Base-by-base conservation (phyloP, 176 grass and related monocot genomes). In the Otatea glauca region DNA sequence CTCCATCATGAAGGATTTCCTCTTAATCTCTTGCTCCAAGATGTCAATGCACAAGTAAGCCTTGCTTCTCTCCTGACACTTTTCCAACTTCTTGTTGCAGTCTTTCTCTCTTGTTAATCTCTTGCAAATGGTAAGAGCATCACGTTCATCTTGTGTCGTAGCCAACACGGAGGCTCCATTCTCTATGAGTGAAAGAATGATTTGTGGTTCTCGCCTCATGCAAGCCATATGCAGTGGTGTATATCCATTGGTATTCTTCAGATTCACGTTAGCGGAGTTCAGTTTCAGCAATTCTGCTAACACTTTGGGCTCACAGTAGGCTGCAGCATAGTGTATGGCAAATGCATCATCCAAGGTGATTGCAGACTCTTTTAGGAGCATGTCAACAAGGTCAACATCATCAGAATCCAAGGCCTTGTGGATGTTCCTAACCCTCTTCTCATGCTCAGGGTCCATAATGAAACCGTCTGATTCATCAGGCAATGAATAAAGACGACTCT, bases 21-120 rank as follows among this genome's bases (percentile, higher is more conserved):
- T 90, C 56, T 75, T 90, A 50, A 95, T 86, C 65, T 90, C 90
- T 60, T 78, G 88, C 72, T 95, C 83, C 62, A 95, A 53, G 29
- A 95, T 86, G 70, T 92, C 90, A 1, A 95, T 92, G 75, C 93
- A 95, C 81, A 95, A 14, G 83, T 89, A 86, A 68, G 89, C 83
- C 82, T 90, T 92, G 84, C 87, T 92, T 82, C 68, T 86, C 47
- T 87, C 90, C 78, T 95, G 53, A 0, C 86, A 74, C 18, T 74
- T 70, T 17, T 86, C 79, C 43, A 85, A 37, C 75, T 72, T 92
- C 74, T 38, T 70, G 23, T 70, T 86, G 51, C 89, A 86, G 53
- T 95, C 90, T 81, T 81, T 95, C 50, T 85, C 83, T 34, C 83
- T 95, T 18, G 90, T 95, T 41, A 92, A 51, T 67, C 88, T 92